phyloP scores from a whole-genome alignment of 2,329 filamentous ascomycete genomes.

The Monilinia vaccinii-corymbosi region DNA sequence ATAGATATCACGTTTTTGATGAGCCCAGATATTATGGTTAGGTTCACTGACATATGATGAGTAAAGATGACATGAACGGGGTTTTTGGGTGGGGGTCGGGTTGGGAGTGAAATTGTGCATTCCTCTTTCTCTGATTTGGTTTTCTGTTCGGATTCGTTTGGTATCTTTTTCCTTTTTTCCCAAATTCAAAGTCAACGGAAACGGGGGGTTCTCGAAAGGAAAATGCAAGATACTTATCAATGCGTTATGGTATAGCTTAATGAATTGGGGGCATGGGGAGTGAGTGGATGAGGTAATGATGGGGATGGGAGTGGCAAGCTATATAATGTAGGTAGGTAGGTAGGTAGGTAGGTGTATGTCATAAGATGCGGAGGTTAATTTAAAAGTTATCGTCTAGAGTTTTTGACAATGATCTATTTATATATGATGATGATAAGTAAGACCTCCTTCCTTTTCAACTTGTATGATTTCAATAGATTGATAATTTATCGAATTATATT shows the following conservation, averaged over 20 bases:
- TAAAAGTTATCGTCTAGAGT: no score
- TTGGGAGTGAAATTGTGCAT: neutral
- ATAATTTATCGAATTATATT: no score
- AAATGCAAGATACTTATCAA: neutral
- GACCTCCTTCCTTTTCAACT: no score
- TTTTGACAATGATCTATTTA: no score
- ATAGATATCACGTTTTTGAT: constrained; percentile 91
- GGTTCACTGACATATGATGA: neutral
- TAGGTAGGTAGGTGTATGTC: no score
- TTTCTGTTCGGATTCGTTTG: neutral
- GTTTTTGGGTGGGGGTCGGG: neutral
- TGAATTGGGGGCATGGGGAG: neutral
- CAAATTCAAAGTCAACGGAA: neutral
- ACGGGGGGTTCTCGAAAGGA: neutral
- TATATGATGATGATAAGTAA: no score
- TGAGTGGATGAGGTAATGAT: neutral
- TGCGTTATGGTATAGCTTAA: neutral
- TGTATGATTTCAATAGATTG: no score
- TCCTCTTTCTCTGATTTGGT: neutral
- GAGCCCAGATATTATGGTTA: constrained; percentile 64
- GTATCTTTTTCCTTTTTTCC: neutral
- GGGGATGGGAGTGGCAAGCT: no score
- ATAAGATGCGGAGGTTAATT: no score
- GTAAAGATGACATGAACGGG: neutral
- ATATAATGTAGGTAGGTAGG: no score